Evolutionary conservation across 78 protist genomes (phyloP).

Genomic region (Tieghemostelium lacteum): DNA sequence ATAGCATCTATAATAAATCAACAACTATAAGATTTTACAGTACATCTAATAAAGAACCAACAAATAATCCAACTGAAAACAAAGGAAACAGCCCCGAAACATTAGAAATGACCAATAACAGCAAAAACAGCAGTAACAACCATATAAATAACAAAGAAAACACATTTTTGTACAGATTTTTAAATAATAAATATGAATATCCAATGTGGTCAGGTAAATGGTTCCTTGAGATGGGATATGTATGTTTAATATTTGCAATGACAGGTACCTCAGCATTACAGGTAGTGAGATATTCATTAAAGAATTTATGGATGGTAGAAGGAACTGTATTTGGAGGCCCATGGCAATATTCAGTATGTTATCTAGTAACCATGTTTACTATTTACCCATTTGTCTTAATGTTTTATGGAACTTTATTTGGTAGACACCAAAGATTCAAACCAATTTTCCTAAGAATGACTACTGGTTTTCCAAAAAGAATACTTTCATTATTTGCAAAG

Average conservation of each 20-base stretch:
- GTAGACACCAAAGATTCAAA: conserved; percentile 41
- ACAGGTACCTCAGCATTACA: conserved; percentile 53
- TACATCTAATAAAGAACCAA: neutral
- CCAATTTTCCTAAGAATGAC: conserved; percentile 46
- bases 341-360: conserved; percentile 17
- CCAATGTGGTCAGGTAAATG: conserved; percentile 46
- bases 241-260: conserved; percentile 21
- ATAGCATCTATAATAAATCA: no score
- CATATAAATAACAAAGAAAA: neutral
- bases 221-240: conserved; percentile 29
- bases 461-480: conserved; percentile 9
- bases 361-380: conserved; percentile 50
- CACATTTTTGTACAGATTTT: conserved; percentile 19
- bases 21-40: no score
- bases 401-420: conserved; percentile 62
- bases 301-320: conserved; percentile 34
- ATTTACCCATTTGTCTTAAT: conserved; percentile 55
- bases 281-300: conserved; percentile 19
- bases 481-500: neutral
- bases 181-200: conserved; percentile 66
- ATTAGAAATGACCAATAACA: neutral
- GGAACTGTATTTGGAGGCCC: conserved; percentile 38
- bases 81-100: neutral
- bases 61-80: neutral
- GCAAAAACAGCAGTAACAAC: neutral